Evolutionary conservation across 371 early-diverging fungal genomes (phyloP), one percentile per base, ranked within the genome.

Genomic region (Mucor lusitanicus): DNA sequence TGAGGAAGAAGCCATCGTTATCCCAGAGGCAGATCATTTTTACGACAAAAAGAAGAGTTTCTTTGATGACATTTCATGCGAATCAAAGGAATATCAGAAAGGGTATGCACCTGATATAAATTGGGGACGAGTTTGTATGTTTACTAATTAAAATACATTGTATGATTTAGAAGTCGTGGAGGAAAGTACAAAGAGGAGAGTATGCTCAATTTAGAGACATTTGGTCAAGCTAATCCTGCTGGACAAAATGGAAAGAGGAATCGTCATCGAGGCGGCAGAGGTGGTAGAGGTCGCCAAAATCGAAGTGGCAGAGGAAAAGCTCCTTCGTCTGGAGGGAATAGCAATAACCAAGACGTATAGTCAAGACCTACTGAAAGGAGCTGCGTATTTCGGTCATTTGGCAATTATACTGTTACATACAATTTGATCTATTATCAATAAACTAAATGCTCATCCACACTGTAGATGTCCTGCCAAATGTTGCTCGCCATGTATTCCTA

Each of bases 11-110:
- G 80, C 80, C 53, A 79, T 86, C 12, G 7, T 15, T 17, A 42
- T n/a, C n/a, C 42, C n/a, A 8, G 46, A 28, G 17, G 65, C 85
- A 1, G 80, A 83, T 30, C 74, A 79, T 7, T 90, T 94, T 74
- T 81, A 90, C 75, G 90, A 69, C 53, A 68, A 91, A 68, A 84
- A 75, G 25, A 86, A 87, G 60, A 93, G 94, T 28, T 97, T 97
- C 84, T 98, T 98, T 83, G 99, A 98, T 74, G 91, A 97, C 77
- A 98, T 98, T 69, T 97, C 97, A 17, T 96, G 97, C 76, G 63
- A 63, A 23, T 50, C 63, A 13, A 63, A 63, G 33, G 63, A 53
- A 37, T 21, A 48, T 50, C 46, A 61, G 7, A 61, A 61, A 13
- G 33, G 61, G 61, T 61, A 48, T 28, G 32, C 17, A 7, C 3